phyloP scores from a whole-genome alignment of 2,329 filamentous ascomycete genomes.

The Curvularia sp. region DNA sequence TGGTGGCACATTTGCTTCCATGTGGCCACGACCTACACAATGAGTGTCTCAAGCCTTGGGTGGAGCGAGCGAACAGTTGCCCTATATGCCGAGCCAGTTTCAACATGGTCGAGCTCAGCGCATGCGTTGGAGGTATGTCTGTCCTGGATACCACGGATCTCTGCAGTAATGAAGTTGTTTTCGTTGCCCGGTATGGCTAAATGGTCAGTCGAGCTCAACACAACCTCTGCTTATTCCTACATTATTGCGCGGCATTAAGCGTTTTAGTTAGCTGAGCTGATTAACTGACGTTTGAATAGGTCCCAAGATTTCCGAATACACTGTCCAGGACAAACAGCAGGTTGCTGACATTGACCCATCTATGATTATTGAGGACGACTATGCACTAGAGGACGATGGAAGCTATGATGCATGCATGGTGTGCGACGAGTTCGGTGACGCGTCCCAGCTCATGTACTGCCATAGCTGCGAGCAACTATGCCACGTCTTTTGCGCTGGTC shows the following conservation, averaged over 20 bases:
- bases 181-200: constrained; percentile 36
- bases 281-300: constrained; percentile 51
- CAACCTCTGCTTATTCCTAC: constrained; percentile 23
- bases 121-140: constrained; percentile 74
- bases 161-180: constrained; percentile 26
- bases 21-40: constrained; percentile 95
- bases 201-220: constrained; percentile 42
- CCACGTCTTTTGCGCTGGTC: constrained; percentile 89
- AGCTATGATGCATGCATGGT: constrained; percentile 75
- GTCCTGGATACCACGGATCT: constrained; percentile 24
- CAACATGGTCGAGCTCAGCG: constrained; percentile 85
- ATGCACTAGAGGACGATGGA: constrained; percentile 57
- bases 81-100: constrained; percentile 94
- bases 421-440: constrained; percentile 80
- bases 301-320: constrained; percentile 64
- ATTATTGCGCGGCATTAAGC: constrained; percentile 12
- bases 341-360: constrained; percentile 87
- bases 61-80: constrained; percentile 95
- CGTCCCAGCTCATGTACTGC: constrained; percentile 86
- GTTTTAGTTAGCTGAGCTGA: constrained; percentile 7
- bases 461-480: constrained; percentile 89
- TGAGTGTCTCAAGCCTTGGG: constrained; percentile 91
- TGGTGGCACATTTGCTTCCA: constrained; percentile 69
- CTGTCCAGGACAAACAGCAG: constrained; percentile 84
- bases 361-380: constrained; percentile 75